Conservation (phyloP, 495 filamentous ascomycete species). For the Neurospora sp. region DNA sequence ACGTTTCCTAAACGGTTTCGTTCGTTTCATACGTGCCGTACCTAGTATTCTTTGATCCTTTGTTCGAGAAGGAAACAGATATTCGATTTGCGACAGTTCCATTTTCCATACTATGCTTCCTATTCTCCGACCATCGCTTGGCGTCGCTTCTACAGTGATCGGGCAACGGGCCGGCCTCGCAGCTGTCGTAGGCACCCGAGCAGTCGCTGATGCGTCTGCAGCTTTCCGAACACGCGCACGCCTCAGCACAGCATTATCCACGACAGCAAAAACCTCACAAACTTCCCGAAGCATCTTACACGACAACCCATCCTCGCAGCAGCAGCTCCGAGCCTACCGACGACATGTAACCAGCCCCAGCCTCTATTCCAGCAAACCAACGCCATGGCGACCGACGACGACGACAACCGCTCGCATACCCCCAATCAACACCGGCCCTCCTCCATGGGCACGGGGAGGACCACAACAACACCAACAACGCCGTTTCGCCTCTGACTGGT, state of each 20-base stretch:
- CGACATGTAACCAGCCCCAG: not conserved
- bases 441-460: not conserved
- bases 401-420: not conserved
- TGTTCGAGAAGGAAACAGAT: not conserved
- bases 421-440: not conserved
- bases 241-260: not conserved
- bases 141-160: not conserved
- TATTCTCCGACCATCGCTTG: not conserved
- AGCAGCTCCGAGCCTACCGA: not conserved
- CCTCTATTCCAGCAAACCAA: not conserved
- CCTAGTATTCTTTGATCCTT: not conserved
- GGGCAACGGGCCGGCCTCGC: not conserved
- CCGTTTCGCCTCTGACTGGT: not conserved
- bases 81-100: not conserved
- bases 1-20: not conserved
- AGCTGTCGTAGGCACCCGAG: not conserved
- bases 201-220: not conserved
- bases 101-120: not conserved
- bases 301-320: not conserved
- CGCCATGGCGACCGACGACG: not conserved
- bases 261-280: not conserved
- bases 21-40: not conserved
- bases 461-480: not conserved
- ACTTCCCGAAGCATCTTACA: not conserved
- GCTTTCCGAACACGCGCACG: not conserved